Evolutionary conservation across 2,329 filamentous ascomycete genomes (phyloP), one percentile per base, ranked within the genome.

Genomic region (Coleophoma crateriformis): DNA sequence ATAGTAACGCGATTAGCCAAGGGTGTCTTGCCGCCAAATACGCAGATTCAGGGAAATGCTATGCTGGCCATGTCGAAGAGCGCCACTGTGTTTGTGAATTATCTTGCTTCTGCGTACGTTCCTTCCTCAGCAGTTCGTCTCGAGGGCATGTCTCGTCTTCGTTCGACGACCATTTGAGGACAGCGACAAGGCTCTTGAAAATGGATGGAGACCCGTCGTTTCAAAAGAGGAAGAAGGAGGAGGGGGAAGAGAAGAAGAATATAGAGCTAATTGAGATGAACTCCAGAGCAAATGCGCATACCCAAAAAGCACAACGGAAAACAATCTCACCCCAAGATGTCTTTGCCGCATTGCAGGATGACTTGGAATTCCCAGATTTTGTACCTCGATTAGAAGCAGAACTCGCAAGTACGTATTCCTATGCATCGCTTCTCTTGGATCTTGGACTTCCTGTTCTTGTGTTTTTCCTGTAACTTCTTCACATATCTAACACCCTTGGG

Each of bases 11-110:
- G 88, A 48, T 76, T 94, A 33, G 86, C 87, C 38, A 92, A 92
- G 70, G 85, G 87, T 38, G 87, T 89, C 6, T 72, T 94, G 5
- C 88, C 88, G 1, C 77, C 87, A 6, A 90, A 90, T 64, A 91
- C 88, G 5, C 86, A 90, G 68, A 88, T 92, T 45, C 87, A 92
- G 65, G 88, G 84, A 62, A 90, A 90, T 70, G 88, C 88, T 39
- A 79, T 91, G 48, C 70, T 89, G 46, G 88, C 88, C 10, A 78
- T 94, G 71, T 86, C 81, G 57, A 91, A 91, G 70, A 87, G 86
- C 67, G 85, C 88, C 7, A 91, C 87, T 1, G 84, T 94, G 0
- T 94, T 94, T 62, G 85, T 94, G 59, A 92, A 82, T 69, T 88
- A 91, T 66, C 73, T 94, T 33, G 84, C 87, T 41, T 78, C 81